phyloP scores from a whole-genome alignment of 2,329 filamentous ascomycete genomes.

The Exophiala dermatitidis region DNA sequence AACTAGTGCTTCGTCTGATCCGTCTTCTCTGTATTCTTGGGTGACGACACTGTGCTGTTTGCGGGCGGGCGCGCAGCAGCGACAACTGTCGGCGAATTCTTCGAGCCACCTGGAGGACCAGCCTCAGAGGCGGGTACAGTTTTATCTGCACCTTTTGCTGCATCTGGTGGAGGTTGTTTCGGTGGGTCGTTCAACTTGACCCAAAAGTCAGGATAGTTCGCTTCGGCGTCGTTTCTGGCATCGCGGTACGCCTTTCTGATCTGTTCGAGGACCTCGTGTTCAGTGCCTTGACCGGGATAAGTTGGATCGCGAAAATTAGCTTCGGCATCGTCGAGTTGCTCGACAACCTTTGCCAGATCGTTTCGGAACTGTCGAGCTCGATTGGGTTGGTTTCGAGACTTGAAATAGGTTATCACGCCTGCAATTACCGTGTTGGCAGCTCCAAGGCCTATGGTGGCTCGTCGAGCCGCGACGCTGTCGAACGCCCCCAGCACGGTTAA shows the following conservation, averaged over 20 bases:
- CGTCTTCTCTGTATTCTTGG: too few relatives aligned
- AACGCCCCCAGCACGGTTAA: conserved; percentile 15
- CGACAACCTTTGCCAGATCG: conserved; percentile 7
- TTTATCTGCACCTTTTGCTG: too few relatives aligned
- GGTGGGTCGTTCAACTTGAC: conserved; percentile 2
- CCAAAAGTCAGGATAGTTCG: conserved; percentile 19
- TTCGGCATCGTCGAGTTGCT: conserved; percentile 15
- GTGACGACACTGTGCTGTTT: too few relatives aligned
- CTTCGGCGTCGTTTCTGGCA: conserved; percentile 10
- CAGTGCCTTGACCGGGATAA: background rate
- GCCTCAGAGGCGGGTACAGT: too few relatives aligned
- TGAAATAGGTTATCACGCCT: conserved; percentile 17
- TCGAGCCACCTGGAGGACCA: too few relatives aligned
- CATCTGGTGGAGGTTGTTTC: background rate
- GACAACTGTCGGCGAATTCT: too few relatives aligned
- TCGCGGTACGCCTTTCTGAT: conserved; percentile 9
- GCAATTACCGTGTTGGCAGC: conserved; percentile 18
- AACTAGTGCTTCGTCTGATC: too few relatives aligned
- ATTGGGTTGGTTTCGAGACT: conserved; percentile 18
- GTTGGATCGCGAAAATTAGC: conserved; percentile 11
- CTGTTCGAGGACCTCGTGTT: conserved; percentile 1
- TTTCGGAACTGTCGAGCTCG: conserved; percentile 17
- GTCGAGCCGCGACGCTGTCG: conserved; percentile 9
- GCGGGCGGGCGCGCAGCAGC: too few relatives aligned
- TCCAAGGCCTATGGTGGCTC: conserved; percentile 14